Conservation (phyloP, 2,329 filamentous ascomycete genomes). For the Claviceps africana region DNA sequence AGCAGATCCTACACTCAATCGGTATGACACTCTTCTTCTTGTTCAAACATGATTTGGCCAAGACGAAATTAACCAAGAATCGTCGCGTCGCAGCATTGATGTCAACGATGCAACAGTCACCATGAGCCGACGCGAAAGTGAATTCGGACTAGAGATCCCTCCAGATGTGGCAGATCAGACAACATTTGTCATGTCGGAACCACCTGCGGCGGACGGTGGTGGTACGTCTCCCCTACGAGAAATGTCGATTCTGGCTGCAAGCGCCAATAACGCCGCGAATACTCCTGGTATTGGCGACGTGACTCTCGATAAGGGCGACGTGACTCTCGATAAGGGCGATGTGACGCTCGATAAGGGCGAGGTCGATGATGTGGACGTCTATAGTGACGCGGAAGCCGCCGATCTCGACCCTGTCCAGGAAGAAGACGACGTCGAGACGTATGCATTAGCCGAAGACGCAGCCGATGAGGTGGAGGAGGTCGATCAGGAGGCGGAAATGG, state of each 20-base stretch:
- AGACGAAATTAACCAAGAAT: neutral
- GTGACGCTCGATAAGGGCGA: constrained; percentile 4
- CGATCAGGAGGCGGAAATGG: neutral
- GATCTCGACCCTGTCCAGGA: neutral
- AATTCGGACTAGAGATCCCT: constrained; percentile 37
- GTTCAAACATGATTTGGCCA: too few species aligned
- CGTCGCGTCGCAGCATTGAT: constrained; percentile 19
- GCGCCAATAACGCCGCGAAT: neutral
- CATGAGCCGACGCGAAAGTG: constrained; percentile 29
- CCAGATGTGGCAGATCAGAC: constrained; percentile 33
- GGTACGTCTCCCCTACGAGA: constrained; percentile 12
- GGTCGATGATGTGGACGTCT: neutral
- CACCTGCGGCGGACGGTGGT: constrained; percentile 13
- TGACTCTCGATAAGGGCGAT: constrained; percentile 1
- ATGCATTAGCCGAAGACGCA: neutral
- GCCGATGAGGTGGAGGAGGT: neutral
- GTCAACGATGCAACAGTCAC: constrained; percentile 26
- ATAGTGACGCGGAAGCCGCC: constrained; percentile 1
- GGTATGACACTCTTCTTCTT: constrained; percentile 18
- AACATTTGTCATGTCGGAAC: constrained; percentile 34
- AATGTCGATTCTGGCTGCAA: neutral
- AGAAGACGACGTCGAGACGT: neutral
- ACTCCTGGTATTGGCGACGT: constrained; percentile 4
- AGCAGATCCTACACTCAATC: constrained; percentile 29
- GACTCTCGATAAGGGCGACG: constrained; percentile 3